phyloP scores from a whole-genome alignment of 2,329 filamentous ascomycete genomes.

The Cyclaneusma minus region DNA sequence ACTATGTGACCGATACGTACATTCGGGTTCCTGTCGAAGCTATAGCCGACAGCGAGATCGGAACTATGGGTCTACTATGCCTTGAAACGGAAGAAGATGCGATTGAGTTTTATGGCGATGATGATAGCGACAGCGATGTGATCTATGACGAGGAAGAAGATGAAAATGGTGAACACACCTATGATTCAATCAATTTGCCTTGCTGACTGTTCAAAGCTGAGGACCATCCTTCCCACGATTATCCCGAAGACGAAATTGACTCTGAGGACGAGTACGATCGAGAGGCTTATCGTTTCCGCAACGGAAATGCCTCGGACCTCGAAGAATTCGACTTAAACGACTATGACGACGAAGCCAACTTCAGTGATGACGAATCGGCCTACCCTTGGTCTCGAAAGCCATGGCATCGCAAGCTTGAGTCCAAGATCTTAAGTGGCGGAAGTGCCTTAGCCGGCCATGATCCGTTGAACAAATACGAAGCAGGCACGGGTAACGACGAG shows the following conservation, averaged over 20 bases:
- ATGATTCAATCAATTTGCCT: too few species aligned
- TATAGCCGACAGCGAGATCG: constrained; percentile 29
- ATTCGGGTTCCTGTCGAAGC: constrained; percentile 40
- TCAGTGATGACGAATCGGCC: constrained; percentile 16
- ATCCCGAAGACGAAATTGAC: constrained; percentile 65
- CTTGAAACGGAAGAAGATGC: constrained; percentile 21
- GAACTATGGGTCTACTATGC: constrained; percentile 26
- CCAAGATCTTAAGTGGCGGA: too few species aligned
- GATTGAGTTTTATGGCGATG: constrained; percentile 42
- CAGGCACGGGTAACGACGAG: too few species aligned
- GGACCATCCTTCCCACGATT: constrained; percentile 66
- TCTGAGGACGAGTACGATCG: constrained; percentile 51
- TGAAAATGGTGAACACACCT: constrained; percentile 45
- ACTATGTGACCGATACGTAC: constrained; percentile 51
- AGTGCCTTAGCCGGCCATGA: too few species aligned
- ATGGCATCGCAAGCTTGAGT: too few species aligned
- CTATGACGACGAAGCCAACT: constrained; percentile 8
- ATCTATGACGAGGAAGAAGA: constrained; percentile 43
- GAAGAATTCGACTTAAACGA: constrained; percentile 12
- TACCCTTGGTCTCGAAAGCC: too few species aligned
- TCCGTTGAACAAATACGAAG: too few species aligned
- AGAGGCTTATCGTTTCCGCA: constrained; percentile 38
- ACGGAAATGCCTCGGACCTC: constrained; percentile 16
- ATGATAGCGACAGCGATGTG: constrained; percentile 42
- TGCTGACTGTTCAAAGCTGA: constrained; percentile 36